These are phyloP conservation scores for Karstenula rhodostoma DNA, from an alignment of 2,329 filamentous ascomycete species.

Conservation along the genomic window DNA sequence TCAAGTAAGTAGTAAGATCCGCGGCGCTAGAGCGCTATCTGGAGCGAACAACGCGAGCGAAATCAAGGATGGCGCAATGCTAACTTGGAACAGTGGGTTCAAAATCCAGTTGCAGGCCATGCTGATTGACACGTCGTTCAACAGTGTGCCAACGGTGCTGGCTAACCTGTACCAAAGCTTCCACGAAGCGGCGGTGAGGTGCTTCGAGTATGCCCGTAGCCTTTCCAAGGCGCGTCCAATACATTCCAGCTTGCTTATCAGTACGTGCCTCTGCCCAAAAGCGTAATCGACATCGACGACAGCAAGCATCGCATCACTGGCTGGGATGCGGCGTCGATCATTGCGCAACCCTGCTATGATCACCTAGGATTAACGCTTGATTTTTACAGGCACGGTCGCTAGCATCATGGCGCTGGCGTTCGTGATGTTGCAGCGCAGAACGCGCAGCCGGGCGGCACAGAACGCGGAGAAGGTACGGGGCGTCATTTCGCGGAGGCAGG, in stretches of 20 bases:
- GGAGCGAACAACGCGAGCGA: conserved; percentile 1
- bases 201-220: conserved; percentile 67
- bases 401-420: conserved; percentile 72
- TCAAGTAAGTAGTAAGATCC: conserved; percentile 62
- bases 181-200: conserved; percentile 78
- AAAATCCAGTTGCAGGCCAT: conserved; percentile 86
- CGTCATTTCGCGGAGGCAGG: conserved; percentile 66
- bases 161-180: conserved; percentile 80
- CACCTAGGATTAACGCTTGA: conserved; percentile 17
- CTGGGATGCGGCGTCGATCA: conserved; percentile 32
- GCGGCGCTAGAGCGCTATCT: conserved; percentile 2
- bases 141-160: conserved; percentile 72
- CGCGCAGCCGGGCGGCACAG: conserved; percentile 56
- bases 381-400: conserved; percentile 65
- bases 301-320: conserved; percentile 24
- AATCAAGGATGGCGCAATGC: conserved; percentile 16
- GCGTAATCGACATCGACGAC: conserved; percentile 26
- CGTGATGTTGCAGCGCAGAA: conserved; percentile 67
- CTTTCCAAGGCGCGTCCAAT: conserved; percentile 67
- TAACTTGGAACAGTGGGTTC: conserved; percentile 63
- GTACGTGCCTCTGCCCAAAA: conserved; percentile 49
- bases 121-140: conserved; percentile 83
- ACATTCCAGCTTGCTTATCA: conserved; percentile 65
- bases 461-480: conserved; percentile 53
- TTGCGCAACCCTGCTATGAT: conserved; percentile 27